phyloP scores from a whole-genome alignment of 169 alveolate genomes.

The Plasmodium inui region DNA sequence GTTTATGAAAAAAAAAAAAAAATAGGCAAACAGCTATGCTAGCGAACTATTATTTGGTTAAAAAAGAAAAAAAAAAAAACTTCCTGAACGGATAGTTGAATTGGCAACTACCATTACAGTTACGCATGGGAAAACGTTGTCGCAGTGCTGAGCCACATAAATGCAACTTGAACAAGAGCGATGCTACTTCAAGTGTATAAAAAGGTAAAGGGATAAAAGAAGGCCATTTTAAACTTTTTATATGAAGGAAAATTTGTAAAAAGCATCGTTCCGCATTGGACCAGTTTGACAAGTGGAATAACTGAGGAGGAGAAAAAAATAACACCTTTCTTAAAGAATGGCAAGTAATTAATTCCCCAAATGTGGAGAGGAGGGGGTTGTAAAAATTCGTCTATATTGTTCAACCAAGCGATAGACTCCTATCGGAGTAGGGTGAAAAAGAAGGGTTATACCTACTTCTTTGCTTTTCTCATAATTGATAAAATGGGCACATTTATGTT shows the following conservation, averaged over 20 bases:
- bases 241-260: not conserved
- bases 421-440: not conserved
- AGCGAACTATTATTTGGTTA: not conserved
- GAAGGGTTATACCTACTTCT: not conserved
- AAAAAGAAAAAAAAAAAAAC: slow-evolving; percentile 5
- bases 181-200: not conserved
- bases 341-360: not conserved
- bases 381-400: not conserved
- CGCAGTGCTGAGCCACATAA: not conserved
- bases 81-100: not conserved
- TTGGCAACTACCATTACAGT: not conserved
- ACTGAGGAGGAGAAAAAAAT: not conserved
- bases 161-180: not conserved
- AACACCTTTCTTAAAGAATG: not conserved
- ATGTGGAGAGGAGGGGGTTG: not conserved
- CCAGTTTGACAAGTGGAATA: not conserved
- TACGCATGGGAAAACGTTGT: not conserved
- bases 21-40: not conserved
- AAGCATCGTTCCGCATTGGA: not conserved
- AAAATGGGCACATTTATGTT: not conserved
- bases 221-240: not conserved
- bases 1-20: not conserved
- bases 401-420: not conserved
- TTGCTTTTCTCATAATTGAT: not conserved
- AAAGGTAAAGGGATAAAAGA: not conserved